phyloP scores from a whole-genome alignment of 768 basidiomycete genomes.

The Sistotremastrum niveocremeum region DNA sequence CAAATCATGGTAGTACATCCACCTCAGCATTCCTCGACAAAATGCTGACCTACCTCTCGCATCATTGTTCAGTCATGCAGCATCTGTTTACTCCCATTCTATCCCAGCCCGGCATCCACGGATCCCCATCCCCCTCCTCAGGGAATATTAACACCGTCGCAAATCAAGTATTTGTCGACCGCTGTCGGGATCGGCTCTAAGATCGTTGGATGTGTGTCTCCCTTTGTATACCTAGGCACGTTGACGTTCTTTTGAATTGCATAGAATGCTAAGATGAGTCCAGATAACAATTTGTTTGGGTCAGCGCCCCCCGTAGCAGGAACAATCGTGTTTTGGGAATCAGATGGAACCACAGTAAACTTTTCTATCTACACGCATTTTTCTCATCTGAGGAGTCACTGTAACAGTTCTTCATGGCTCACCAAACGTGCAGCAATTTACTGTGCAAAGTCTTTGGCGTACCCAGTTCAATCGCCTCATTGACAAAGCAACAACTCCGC shows the following conservation, averaged over 20 bases:
- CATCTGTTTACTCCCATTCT: constrained; percentile 17
- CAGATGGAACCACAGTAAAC: constrained; percentile 4
- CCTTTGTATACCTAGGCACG: background rate
- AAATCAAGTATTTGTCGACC: constrained; percentile 9
- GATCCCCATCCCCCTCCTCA: constrained; percentile 7
- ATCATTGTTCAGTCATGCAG: constrained; percentile 8
- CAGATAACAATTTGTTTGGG: background rate
- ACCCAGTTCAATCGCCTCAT: constrained; percentile 1
- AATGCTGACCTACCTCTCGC: no score
- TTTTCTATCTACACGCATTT: background rate
- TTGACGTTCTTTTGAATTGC: background rate
- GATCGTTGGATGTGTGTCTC: background rate
- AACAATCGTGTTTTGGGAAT: constrained; percentile 9
- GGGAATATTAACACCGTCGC: constrained; percentile 8
- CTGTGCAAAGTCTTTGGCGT: constrained; percentile 11
- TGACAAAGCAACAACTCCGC: background rate
- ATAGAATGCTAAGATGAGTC: background rate
- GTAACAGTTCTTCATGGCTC: constrained; percentile 9
- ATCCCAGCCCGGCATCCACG: constrained; percentile 6
- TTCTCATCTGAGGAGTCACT: background rate
- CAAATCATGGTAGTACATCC: no score
- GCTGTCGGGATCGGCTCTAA: constrained; percentile 6
- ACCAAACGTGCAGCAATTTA: constrained; percentile 10
- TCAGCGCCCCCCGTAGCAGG: background rate
- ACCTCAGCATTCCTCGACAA: no score